Conservation (phyloP, 495 filamentous ascomycete species). For the Podospora didyma region DNA sequence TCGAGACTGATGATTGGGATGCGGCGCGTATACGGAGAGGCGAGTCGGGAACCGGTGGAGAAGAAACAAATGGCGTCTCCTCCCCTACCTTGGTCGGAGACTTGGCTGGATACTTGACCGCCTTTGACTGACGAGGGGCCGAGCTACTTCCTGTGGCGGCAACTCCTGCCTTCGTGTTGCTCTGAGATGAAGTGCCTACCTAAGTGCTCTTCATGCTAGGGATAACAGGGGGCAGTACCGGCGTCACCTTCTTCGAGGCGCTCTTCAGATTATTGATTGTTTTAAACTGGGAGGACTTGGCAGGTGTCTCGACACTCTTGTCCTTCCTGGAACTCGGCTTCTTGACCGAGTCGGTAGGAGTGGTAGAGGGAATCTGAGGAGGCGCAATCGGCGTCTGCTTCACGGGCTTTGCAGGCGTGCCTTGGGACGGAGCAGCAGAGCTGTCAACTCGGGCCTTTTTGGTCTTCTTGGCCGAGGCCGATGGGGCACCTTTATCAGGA, state of each 20-base stretch:
- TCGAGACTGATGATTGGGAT: not conserved
- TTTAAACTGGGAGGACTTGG: conserved; percentile 6
- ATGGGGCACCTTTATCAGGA: conserved; percentile 12
- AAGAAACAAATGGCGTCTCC: not conserved
- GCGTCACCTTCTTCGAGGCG: conserved; percentile 31
- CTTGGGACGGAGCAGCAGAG: not conserved
- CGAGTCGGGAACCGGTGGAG: not conserved
- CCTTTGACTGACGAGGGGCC: not conserved
- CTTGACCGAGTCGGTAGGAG: conserved; percentile 3
- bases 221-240: conserved; percentile 30
- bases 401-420: not conserved
- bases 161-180: not conserved
- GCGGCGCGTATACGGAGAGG: not conserved
- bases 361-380: conserved; percentile 15
- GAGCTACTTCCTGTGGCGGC: not conserved
- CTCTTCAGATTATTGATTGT: conserved; percentile 8
- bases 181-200: conserved; percentile 12
- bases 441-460: conserved; percentile 26
- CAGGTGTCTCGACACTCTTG: not conserved
- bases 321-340: conserved; percentile 7
- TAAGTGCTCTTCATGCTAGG: conserved; percentile 30
- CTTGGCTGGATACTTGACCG: not conserved
- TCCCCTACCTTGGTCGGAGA: no score
- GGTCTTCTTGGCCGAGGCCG: conserved; percentile 22
- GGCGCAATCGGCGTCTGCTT: conserved; percentile 29